A percentile compares a stretch with the other conserved stretches of the same genome.
Evolutionary conservation across 768 basidiomycete species (phyloP).

Genomic region (Russula virescens): DNA sequence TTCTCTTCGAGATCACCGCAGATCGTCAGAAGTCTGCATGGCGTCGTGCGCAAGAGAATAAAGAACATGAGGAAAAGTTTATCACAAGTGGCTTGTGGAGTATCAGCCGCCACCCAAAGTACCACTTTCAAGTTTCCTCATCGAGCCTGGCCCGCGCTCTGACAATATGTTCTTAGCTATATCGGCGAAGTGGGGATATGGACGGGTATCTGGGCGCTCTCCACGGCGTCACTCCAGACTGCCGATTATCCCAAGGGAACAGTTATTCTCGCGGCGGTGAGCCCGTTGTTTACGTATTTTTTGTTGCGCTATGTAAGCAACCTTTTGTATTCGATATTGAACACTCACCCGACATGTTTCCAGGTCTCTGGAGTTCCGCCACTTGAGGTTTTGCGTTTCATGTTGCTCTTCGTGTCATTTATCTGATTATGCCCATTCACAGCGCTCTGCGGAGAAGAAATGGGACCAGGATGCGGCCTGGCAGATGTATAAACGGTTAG

Average conservation of each 20-base stretch:
- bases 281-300: constrained; percentile 60
- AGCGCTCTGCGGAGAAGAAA: constrained; percentile 46
- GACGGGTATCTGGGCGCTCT: constrained; percentile 58
- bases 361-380: constrained; percentile 67
- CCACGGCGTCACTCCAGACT: constrained; percentile 43
- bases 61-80: constrained; percentile 66
- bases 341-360: not conserved
- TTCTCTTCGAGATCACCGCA: constrained; percentile 57
- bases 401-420: not conserved
- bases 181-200: constrained; percentile 68
- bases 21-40: constrained; percentile 62
- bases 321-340: no score
- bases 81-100: constrained; percentile 53
- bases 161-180: constrained; percentile 42
- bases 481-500: no score
- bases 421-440: not conserved
- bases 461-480: constrained; percentile 40
- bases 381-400: constrained; percentile 41
- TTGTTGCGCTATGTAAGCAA: constrained; percentile 46
- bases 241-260: constrained; percentile 41
- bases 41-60: constrained; percentile 51
- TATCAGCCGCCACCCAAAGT: constrained; percentile 71
- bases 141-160: not conserved
- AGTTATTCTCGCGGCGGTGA: constrained; percentile 43
- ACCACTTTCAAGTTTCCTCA: not conserved